Evolutionary conservation across 1,284 basidiomycete species (phyloP).

Genomic region (Sutorius eximius): DNA sequence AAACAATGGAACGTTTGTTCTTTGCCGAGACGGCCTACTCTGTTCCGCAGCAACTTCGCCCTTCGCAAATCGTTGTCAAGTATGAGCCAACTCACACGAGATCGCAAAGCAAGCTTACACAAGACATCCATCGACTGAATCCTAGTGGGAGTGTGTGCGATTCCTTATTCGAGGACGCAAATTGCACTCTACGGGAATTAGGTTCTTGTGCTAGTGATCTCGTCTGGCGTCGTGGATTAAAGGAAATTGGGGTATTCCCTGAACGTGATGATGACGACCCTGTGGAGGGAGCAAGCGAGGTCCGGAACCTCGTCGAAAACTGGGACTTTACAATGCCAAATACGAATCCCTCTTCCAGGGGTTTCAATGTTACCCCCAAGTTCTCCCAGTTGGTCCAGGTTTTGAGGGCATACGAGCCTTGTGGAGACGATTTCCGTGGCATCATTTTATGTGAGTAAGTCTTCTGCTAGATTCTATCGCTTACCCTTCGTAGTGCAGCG

Average conservation of each 20-base stretch:
- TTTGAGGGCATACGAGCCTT: conserved; percentile 50
- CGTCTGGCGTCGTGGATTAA: conserved; percentile 57
- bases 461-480: conserved; percentile 1
- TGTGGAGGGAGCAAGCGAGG: conserved; percentile 23
- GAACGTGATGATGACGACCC: conserved; percentile 38
- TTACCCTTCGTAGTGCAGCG: conserved; percentile 42
- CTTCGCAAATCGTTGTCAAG: conserved; percentile 37
- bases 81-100: conserved; percentile 34
- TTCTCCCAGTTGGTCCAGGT: conserved; percentile 58
- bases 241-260: conserved; percentile 31
- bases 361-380: conserved; percentile 66
- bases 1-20: conserved; percentile 42
- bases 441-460: conserved; percentile 58
- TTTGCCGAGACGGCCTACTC: conserved; percentile 37
- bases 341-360: conserved; percentile 48
- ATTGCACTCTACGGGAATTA: conserved; percentile 48
- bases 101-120: conserved; percentile 36
- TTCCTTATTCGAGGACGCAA: conserved; percentile 47
- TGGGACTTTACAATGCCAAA: conserved; percentile 64
- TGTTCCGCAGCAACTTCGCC: conserved; percentile 36
- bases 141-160: conserved; percentile 38
- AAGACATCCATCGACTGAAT: conserved; percentile 40
- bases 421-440: conserved; percentile 58
- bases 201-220: conserved; percentile 65
- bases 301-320: conserved; percentile 49